phyloP scores from a whole-genome alignment of 176 grass and related monocot genomes.

The Dactylis glomerata region DNA sequence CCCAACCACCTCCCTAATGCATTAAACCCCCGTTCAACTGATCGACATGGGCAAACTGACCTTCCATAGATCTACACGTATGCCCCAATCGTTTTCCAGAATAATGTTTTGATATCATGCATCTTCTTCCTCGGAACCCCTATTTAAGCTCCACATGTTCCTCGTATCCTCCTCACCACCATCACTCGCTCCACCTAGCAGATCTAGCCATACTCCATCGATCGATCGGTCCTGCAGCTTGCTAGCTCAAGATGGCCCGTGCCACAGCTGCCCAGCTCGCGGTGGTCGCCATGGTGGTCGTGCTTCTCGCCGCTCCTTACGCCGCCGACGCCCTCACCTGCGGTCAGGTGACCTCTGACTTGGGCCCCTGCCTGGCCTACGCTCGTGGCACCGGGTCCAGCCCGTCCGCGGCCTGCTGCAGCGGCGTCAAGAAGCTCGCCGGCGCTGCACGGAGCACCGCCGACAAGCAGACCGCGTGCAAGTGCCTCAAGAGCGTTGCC shows the following conservation, averaged over 20 bases:
- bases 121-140: not conserved
- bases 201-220: not conserved
- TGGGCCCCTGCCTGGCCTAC: slow-evolving; percentile 39
- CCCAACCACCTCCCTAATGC: not conserved
- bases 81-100: not conserved
- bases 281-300: not conserved
- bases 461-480: slow-evolving; percentile 34
- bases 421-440: slow-evolving; percentile 24
- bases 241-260: not conserved
- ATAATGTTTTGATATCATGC: not conserved
- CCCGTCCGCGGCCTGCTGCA: slow-evolving; percentile 22
- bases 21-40: not conserved
- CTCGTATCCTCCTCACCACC: not conserved
- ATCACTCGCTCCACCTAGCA: not conserved
- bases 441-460: not conserved
- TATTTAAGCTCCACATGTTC: slow-evolving; percentile 8
- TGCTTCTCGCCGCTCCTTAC: slow-evolving; percentile 10
- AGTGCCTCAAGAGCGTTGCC: slow-evolving; percentile 31
- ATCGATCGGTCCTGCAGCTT: not conserved
- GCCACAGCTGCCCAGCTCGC: not conserved
- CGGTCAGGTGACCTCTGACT: slow-evolving; percentile 15
- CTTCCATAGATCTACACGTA: not conserved
- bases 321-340: slow-evolving; percentile 22
- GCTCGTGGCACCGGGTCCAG: slow-evolving; percentile 1
- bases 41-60: not conserved